phyloP scores from a whole-genome alignment of 345 rosid species.

The Barbarea vulgaris region DNA sequence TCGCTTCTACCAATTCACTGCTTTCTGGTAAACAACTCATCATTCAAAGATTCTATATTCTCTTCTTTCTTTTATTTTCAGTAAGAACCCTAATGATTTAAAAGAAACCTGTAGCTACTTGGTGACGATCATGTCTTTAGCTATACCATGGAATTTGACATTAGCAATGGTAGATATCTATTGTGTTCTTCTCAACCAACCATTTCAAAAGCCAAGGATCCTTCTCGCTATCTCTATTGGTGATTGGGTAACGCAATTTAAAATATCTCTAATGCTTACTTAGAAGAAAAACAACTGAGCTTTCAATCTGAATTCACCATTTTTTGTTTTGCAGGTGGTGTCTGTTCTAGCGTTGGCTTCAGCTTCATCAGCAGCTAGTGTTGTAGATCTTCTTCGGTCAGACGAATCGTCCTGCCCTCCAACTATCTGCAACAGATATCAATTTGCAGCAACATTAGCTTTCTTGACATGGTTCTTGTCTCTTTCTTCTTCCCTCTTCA shows the following conservation, averaged over 20 bases:
- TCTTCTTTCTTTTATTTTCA: not conserved
- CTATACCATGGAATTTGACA: slow-evolving; percentile 87
- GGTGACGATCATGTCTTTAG: slow-evolving; percentile 85
- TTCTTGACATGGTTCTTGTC: slow-evolving; percentile 83
- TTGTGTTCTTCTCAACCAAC: slow-evolving; percentile 65
- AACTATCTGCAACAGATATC: slow-evolving; percentile 69
- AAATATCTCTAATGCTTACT: not conserved
- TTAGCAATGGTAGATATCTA: slow-evolving; percentile 82
- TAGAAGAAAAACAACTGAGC: not conserved
- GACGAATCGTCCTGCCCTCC: slow-evolving; percentile 50
- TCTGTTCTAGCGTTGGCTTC: slow-evolving; percentile 79
- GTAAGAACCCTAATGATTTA: slow-evolving; percentile 7
- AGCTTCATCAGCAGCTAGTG: slow-evolving; percentile 81
- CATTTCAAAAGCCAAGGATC: slow-evolving; percentile 60
- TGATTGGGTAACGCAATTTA: slow-evolving; percentile 65
- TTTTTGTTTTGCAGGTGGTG: slow-evolving; percentile 50
- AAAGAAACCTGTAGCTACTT: slow-evolving; percentile 59
- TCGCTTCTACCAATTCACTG: slow-evolving; percentile 83
- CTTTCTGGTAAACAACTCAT: slow-evolving; percentile 65
- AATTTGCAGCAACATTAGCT: slow-evolving; percentile 83
- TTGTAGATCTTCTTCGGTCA: slow-evolving; percentile 61
- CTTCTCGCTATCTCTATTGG: slow-evolving; percentile 64
- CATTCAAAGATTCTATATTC: not conserved
- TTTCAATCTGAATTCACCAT: not conserved
- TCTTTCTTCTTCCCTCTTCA: slow-evolving; percentile 76